These are phyloP conservation scores for Aspergillus quadrilineatus DNA, from an alignment of 2,329 filamentous ascomycete species.

Conservation along the genomic window DNA sequence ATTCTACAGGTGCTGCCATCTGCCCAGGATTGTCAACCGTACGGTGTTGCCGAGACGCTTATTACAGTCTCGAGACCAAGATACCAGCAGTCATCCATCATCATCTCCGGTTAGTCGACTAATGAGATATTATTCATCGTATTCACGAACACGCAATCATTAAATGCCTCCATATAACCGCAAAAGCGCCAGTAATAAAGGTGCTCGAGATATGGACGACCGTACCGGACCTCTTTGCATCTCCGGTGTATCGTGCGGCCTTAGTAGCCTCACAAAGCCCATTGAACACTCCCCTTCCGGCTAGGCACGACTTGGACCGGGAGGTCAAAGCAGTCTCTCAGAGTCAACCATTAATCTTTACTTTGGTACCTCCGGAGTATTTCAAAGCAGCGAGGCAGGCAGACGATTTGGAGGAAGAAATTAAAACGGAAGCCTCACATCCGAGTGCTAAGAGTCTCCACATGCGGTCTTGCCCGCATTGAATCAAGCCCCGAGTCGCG, in stretches of 20 bases:
- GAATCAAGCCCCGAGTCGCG: background rate
- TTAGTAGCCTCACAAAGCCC: background rate
- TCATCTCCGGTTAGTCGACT: background rate
- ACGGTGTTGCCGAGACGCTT: conserved; percentile 13
- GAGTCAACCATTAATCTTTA: background rate
- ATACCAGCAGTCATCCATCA: background rate
- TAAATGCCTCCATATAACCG: background rate
- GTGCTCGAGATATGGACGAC: background rate
- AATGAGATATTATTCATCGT: background rate
- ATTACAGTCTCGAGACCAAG: background rate
- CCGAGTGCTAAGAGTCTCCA: conserved; percentile 6
- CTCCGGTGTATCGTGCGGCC: conserved; percentile 4
- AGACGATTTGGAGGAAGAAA: conserved; percentile 4
- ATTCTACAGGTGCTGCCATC: conserved; percentile 11
- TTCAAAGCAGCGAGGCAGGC: background rate
- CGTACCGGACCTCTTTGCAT: conserved; percentile 11
- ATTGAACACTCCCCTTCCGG: background rate
- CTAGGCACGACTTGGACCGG: background rate
- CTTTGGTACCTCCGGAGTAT: background rate
- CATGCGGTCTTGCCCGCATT: conserved; percentile 8
- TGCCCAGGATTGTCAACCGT: background rate
- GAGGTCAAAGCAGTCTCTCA: background rate
- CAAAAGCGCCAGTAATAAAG: background rate
- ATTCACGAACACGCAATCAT: background rate
- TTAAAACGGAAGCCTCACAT: conserved; percentile 6